These are phyloP conservation scores for Emmonsiellopsis sp. DNA, from an alignment of 2,329 filamentous ascomycete species.

Conservation along the genomic window DNA sequence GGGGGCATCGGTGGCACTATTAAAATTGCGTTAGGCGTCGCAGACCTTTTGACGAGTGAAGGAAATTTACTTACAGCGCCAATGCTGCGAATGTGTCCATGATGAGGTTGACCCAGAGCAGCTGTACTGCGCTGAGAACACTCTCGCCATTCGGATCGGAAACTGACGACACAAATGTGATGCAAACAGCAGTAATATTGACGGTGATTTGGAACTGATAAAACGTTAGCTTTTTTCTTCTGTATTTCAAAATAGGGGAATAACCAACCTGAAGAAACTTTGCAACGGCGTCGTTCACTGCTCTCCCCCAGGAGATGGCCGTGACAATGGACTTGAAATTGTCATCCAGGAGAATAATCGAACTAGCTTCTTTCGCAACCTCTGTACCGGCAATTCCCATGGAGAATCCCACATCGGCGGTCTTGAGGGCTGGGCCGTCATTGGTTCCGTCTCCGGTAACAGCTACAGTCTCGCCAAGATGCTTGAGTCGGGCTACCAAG, in stretches of 20 bases:
- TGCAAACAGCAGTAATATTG: constrained; percentile 80
- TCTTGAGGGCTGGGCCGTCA: constrained; percentile 56
- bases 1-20: constrained; percentile 71
- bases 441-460: constrained; percentile 60
- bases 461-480: constrained; percentile 54
- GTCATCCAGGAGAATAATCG: constrained; percentile 59
- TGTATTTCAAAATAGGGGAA: neutral
- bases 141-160: constrained; percentile 59
- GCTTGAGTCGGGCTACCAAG: constrained; percentile 52
- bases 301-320: constrained; percentile 59
- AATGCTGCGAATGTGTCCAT: constrained; percentile 94
- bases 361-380: constrained; percentile 60
- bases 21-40: constrained; percentile 6
- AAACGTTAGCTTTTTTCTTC: neutral
- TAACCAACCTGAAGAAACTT: constrained; percentile 50
- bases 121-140: constrained; percentile 79
- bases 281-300: constrained; percentile 59
- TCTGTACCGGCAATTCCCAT: constrained; percentile 61
- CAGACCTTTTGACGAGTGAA: neutral
- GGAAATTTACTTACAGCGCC: constrained; percentile 45
- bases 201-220: constrained; percentile 55
- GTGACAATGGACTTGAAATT: constrained; percentile 59
- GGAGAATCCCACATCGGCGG: constrained; percentile 58
- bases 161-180: constrained; percentile 83
- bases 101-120: constrained; percentile 94